Evolutionary conservation across 768 basidiomycete genomes (phyloP), one percentile per base, ranked within the genome.

Genomic region (Suillus discolor): DNA sequence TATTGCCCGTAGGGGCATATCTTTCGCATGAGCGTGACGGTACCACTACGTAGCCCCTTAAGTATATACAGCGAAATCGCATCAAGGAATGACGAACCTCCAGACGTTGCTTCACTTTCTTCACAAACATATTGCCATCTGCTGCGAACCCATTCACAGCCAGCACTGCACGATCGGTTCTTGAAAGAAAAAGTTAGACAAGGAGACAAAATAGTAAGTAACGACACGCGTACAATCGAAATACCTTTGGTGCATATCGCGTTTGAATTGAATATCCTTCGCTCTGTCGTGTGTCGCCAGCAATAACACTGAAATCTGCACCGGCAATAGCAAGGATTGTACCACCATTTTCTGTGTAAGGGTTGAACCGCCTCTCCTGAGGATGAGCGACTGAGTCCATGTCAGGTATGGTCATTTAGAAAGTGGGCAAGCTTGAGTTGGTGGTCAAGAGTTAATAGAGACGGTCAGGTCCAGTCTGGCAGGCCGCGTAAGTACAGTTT

Each of bases 251-350:
- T 9, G 95, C 95, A 78, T 97, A 98, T 77, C 97, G 86, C 66
- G 97, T 97, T 83, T 99, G 97, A 77, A 99, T 99, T 75, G 83
- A 92, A 80, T 93, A 99, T n/a, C 97, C 97, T 76, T 96, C 93
- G 70, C 90, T 94, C 81, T 99, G 97, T 64, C 97, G 83, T 53
- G 97, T 99, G 79, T 99, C 97, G 61, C 96, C 94, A 6, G 97
- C 96, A 72, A 98, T 92, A 75, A 99, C 95, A 66, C 87, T 86
- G 77, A 99, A 99, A 77, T 96, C 93, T 54, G 88, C 86, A 62
- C 97, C 97, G 6, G 96, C 94, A 75, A 99, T 93, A 73, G 93
- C 93, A 72, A 99, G 89, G 79, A 98, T 97, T 23, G 96, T 96
- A 34, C 97, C 97, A 38, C 97, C 97, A 71, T 98, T 98, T 71